Evolutionary conservation across 768 basidiomycete genomes (phyloP), one percentile per base, ranked within the genome.

Genomic region (Boletus coccyginus): DNA sequence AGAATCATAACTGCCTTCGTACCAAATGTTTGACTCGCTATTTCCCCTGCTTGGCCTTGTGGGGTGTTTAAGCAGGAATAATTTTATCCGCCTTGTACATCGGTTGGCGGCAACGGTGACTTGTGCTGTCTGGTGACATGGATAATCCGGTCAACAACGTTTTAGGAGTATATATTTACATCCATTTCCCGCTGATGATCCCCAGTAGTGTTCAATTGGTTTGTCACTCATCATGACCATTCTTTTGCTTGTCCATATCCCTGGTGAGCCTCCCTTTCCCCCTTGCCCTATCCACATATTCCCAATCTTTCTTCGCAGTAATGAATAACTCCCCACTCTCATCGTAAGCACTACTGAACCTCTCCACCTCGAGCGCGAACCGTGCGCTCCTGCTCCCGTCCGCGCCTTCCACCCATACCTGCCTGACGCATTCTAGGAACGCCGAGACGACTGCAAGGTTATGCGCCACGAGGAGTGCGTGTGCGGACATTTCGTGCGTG

Each of bases 401-500:
- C 24, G 10, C 39, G 4, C 17, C 31, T 27, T 61, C 56, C 5
- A 12, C 35, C 19, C 78, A 66, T 13, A 74, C 57, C 0, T 53
- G 41, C 48, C 92, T 79, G 2, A 94, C 73, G 0, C 81, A 81
- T 0, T 71, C 72, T 44, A 93, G 82, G 66, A 94, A 90, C 1
- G 73, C 67, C 40, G 85, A 81, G 29, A 92, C 72, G 1, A 93
- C 80, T 1, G 80, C 67, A 31, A 92, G 75, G 61, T 94, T 95
- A 69, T 95, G 93, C 72, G 85, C 77, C 12, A 77, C 79, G 17
- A 94, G 80, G 24, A 94, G 69, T 5, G 90, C 66, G 61, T 94
- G 90, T 1, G 90, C 87, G 0, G 86, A 83, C 92, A 95, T 94
- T 69, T 95, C 93, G 70, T 94, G 93, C 7, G 92, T 92, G 50